phyloP scores from a whole-genome alignment of 1,284 basidiomycete genomes.

The Baeospora myosura region DNA sequence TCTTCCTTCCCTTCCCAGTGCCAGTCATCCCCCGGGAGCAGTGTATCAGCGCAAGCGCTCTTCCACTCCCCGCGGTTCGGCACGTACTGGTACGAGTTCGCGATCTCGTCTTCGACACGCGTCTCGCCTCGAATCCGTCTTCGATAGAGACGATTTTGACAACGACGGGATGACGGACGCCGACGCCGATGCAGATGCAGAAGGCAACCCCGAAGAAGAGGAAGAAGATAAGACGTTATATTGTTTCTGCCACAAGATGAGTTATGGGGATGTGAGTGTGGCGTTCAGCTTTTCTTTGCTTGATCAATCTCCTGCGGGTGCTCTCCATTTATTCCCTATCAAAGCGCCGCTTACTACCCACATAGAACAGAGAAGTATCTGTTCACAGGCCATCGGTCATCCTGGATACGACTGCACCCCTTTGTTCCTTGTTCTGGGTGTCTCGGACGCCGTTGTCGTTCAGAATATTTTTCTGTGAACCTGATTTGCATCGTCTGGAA shows the following conservation, averaged over 20 bases:
- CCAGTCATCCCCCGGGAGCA: not conserved
- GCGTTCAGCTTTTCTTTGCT: not conserved
- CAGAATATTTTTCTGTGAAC: no score
- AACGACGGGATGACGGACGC: slow-evolving; percentile 25
- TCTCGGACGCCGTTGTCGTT: no score
- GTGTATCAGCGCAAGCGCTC: not conserved
- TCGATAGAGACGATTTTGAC: slow-evolving; percentile 16
- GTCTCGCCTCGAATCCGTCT: slow-evolving; percentile 6
- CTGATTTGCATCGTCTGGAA: no score
- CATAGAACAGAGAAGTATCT: no score
- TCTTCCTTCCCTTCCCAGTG: not conserved
- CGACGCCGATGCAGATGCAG: slow-evolving; percentile 26
- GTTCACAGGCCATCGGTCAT: no score
- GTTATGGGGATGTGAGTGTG: slow-evolving; percentile 36
- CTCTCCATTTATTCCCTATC: slow-evolving; percentile 1
- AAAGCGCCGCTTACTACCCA: no score
- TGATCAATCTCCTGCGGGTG: not conserved
- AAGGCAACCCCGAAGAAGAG: slow-evolving; percentile 18
- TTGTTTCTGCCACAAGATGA: slow-evolving; percentile 42
- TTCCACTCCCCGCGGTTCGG: not conserved
- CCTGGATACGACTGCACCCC: no score
- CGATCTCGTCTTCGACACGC: not conserved
- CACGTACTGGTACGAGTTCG: not conserved
- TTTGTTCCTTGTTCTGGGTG: no score
- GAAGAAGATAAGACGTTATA: slow-evolving; percentile 35